Evolutionary conservation across 2,329 filamentous ascomycete species (phyloP).

Genomic region (Zymoseptoria ardabiliae): DNA sequence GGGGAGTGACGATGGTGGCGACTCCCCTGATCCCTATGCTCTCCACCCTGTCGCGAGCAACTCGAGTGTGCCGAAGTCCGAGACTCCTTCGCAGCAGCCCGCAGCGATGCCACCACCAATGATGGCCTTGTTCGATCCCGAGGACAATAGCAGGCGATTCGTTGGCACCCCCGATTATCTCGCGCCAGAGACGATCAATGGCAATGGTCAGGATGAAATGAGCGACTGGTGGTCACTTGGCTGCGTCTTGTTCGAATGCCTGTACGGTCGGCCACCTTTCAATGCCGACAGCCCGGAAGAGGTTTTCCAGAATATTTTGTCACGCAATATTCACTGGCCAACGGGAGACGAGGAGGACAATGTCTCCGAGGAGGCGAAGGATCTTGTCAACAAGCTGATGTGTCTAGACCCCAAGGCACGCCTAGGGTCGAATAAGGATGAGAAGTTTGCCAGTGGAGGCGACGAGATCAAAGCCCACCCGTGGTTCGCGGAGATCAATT

Average conservation of each 20-base stretch:
- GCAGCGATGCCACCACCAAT: slow-evolving; percentile 83
- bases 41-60: slow-evolving; percentile 55
- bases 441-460: slow-evolving; percentile 75
- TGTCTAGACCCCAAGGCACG: slow-evolving; percentile 75
- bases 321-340: slow-evolving; percentile 86
- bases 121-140: slow-evolving; percentile 87
- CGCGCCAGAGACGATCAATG: slow-evolving; percentile 92
- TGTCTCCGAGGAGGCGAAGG: slow-evolving; percentile 80
- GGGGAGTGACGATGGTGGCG: slow-evolving; percentile 59
- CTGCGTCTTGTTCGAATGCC: slow-evolving; percentile 93
- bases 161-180: slow-evolving; percentile 96
- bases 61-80: slow-evolving; percentile 32
- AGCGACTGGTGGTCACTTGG: slow-evolving; percentile 99
- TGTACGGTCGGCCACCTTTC: slow-evolving; percentile 90
- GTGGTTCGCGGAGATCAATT: slow-evolving; percentile 83
- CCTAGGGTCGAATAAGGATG: slow-evolving; percentile 76
- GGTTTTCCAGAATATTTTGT: slow-evolving; percentile 94
- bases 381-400: slow-evolving; percentile 87
- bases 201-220: slow-evolving; percentile 90
- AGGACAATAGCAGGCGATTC: slow-evolving; percentile 86
- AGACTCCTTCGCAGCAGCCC: slow-evolving; percentile 54
- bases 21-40: slow-evolving; percentile 66
- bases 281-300: slow-evolving; percentile 83
- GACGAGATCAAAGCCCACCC: slow-evolving; percentile 83
- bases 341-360: slow-evolving; percentile 66